Evolutionary conservation across 176 grass and related monocot species (phyloP).

Genomic region (Secale cereale): DNA sequence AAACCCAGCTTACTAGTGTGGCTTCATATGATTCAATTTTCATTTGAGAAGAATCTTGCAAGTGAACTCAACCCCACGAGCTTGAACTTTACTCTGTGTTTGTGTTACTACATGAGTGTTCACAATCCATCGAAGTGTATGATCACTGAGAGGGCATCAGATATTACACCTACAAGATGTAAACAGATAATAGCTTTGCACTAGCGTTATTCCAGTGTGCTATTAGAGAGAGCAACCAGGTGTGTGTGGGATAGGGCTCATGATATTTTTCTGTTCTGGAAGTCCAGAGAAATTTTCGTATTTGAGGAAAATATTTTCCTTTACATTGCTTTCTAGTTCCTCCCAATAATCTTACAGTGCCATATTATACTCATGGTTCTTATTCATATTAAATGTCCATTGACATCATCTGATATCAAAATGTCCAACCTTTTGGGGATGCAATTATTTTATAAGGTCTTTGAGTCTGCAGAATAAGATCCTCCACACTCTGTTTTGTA

Average conservation of each 20-base stretch:
- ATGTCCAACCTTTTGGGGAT: background rate
- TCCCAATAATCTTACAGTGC: background rate
- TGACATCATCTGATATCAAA: background rate
- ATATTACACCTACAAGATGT: background rate
- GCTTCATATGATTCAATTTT: background rate
- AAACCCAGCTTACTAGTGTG: background rate
- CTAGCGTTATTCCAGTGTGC: background rate
- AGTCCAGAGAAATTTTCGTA: background rate
- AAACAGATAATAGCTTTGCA: background rate
- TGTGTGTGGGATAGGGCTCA: background rate
- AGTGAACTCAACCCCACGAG: background rate
- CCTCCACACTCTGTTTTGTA: background rate
- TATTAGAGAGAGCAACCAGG: background rate
- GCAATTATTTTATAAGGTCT: background rate
- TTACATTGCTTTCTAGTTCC: background rate
- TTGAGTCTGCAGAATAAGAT: constrained; percentile 3
- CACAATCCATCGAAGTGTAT: background rate
- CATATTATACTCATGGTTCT: background rate
- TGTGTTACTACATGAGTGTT: background rate
- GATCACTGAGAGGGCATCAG: background rate
- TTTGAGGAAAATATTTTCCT: background rate
- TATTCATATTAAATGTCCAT: background rate
- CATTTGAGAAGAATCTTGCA: background rate
- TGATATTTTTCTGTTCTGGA: background rate
- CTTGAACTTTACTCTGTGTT: background rate